A percentile compares a stretch with the other conserved stretches of the same genome.
phyloP scores from a whole-genome alignment of 176 grass and related monocot genomes.

The Musa itinerans region DNA sequence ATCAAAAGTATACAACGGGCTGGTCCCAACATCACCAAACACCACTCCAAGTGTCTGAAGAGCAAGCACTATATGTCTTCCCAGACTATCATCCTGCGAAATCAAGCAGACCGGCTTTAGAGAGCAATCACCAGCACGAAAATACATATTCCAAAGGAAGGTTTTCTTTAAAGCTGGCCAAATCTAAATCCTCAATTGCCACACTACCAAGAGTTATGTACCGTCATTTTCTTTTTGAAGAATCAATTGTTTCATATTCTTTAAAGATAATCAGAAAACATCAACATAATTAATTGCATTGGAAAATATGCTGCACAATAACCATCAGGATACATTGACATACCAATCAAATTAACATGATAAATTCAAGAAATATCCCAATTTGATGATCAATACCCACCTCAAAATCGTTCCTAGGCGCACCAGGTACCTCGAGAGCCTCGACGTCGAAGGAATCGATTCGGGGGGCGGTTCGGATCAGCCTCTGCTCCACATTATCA shows the following conservation, averaged over 20 bases:
- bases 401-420: constrained; percentile 25
- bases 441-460: constrained; percentile 88
- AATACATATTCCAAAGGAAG: neutral
- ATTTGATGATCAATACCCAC: constrained; percentile 3
- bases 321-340: neutral
- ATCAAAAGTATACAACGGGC: constrained; percentile 96
- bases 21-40: constrained; percentile 97
- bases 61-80: constrained; percentile 69
- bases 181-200: neutral
- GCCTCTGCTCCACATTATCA: constrained; percentile 51
- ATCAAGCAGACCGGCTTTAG: constrained; percentile 21
- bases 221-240: neutral
- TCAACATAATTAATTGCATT: neutral
- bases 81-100: constrained; percentile 62
- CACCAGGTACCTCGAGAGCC: constrained; percentile 67
- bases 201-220: neutral
- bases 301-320: neutral
- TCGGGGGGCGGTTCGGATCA: constrained; percentile 75
- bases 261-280: neutral
- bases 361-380: neutral
- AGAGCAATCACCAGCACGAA: neutral
- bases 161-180: neutral
- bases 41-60: constrained; percentile 92
- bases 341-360: neutral
- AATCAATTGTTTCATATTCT: too few species aligned